phyloP scores from a whole-genome alignment of 2,329 filamentous ascomycete genomes.

The Rutstroemia sp. region DNA sequence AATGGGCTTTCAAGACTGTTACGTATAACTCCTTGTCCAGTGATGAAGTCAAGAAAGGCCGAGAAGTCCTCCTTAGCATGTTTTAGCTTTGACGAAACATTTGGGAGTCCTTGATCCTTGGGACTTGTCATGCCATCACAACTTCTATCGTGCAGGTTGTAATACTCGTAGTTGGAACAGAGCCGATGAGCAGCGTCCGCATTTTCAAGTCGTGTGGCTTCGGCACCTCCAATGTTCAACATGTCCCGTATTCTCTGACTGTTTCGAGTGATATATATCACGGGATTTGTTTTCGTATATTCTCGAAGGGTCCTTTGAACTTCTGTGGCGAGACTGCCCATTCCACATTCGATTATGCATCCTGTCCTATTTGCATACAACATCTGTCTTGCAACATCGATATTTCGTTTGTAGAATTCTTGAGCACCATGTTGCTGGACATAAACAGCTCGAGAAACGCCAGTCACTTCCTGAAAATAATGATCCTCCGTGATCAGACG shows the following conservation, averaged over 20 bases:
- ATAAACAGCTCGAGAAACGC: slow-evolving; percentile 54
- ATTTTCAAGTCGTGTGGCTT: slow-evolving; percentile 35
- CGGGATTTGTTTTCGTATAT: slow-evolving; percentile 57
- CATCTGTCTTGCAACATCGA: slow-evolving; percentile 52
- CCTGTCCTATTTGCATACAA: slow-evolving; percentile 51
- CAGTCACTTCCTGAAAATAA: slow-evolving; percentile 57
- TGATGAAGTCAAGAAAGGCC: slow-evolving; percentile 50
- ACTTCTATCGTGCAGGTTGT: slow-evolving; percentile 38
- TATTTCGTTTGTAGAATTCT: slow-evolving; percentile 57
- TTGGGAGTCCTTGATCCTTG: slow-evolving; percentile 36
- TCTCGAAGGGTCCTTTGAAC: slow-evolving; percentile 48
- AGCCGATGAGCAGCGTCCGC: slow-evolving; percentile 38
- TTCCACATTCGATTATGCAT: slow-evolving; percentile 61
- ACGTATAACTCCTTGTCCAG: slow-evolving; percentile 43
- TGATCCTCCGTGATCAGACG: slow-evolving; percentile 63
- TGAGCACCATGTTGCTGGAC: slow-evolving; percentile 53
- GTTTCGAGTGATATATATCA: slow-evolving; percentile 64
- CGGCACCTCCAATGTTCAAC: slow-evolving; percentile 36
- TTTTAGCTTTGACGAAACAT: slow-evolving; percentile 41
- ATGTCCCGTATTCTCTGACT: slow-evolving; percentile 50
- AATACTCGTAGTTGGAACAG: slow-evolving; percentile 62
- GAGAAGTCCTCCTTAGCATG: slow-evolving; percentile 53
- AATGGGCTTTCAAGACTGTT: slow-evolving; percentile 53
- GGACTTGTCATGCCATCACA: slow-evolving; percentile 32
- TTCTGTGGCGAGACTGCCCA: slow-evolving; percentile 44